These are phyloP conservation scores for Sutorius australiensis DNA, from an alignment of 768 basidiomycete species.

Conservation along the genomic window DNA sequence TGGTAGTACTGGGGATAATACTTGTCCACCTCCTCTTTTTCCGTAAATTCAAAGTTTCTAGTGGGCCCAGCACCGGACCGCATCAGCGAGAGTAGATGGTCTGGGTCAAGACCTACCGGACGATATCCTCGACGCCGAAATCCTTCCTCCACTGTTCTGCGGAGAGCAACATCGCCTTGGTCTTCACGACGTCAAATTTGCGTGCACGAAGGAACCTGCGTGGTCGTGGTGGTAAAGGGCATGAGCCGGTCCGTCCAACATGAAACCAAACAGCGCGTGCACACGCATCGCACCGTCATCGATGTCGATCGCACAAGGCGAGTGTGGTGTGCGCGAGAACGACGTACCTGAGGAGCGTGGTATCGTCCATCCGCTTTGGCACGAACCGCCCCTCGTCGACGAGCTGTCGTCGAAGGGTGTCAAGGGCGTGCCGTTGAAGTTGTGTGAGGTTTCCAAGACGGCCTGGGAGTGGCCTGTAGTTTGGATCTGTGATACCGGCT, in stretches of 20 bases:
- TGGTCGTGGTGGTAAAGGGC: background rate
- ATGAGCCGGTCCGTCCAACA: background rate
- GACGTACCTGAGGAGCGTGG: slow-evolving; percentile 59
- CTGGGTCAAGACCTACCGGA: slow-evolving; percentile 43
- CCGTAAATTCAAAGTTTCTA: slow-evolving; percentile 80
- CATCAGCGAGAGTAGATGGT: no score
- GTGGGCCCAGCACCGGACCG: no score
- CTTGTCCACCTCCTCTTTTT: slow-evolving; percentile 79
- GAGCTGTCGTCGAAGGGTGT: slow-evolving; percentile 64
- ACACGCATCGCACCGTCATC: slow-evolving; percentile 10
- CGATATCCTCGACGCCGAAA: slow-evolving; percentile 74
- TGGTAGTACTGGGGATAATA: slow-evolving; percentile 97
- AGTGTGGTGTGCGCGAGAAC: background rate
- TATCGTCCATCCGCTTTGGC: slow-evolving; percentile 65
- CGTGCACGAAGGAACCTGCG: slow-evolving; percentile 86
- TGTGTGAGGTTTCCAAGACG: slow-evolving; percentile 74
- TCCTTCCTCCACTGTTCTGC: slow-evolving; percentile 90
- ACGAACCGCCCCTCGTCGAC: slow-evolving; percentile 58
- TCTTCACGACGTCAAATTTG: slow-evolving; percentile 80
- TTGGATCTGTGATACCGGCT: slow-evolving; percentile 56
- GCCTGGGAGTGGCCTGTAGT: slow-evolving; percentile 66
- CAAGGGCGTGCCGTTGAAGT: slow-evolving; percentile 59
- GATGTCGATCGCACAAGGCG: slow-evolving; percentile 7
- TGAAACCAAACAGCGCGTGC: background rate
- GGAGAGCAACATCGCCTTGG: slow-evolving; percentile 79